Percentiles rank a stretch among this genome's conserved stretches.
These are phyloP conservation scores for Diaporthe sp. DNA, from an alignment of 2,329 filamentous ascomycete species.

Conservation along the genomic window DNA sequence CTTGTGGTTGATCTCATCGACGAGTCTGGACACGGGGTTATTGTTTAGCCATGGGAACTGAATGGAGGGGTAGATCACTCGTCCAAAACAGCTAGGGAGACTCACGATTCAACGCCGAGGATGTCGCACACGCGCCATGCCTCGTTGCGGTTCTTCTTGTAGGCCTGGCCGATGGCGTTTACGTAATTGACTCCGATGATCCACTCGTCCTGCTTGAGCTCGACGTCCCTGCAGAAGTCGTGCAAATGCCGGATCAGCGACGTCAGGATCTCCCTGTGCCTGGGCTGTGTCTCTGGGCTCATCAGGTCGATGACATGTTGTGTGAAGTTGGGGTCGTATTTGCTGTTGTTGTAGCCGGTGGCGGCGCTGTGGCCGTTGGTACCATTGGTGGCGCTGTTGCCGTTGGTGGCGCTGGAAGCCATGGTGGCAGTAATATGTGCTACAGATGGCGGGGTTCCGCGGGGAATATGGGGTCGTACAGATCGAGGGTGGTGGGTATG, in stretches of 20 bases:
- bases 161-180: constrained; percentile 73
- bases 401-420: constrained; percentile 20
- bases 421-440: constrained; percentile 7
- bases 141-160: constrained; percentile 71
- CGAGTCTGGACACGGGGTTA: constrained; percentile 50
- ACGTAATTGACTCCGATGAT: constrained; percentile 69
- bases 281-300: constrained; percentile 70
- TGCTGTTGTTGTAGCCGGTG: constrained; percentile 31
- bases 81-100: constrained; percentile 1
- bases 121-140: constrained; percentile 74
- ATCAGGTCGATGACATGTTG: constrained; percentile 71
- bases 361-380: constrained; percentile 31
- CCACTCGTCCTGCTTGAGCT: constrained; percentile 75
- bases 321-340: constrained; percentile 63
- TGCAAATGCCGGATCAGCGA: constrained; percentile 72
- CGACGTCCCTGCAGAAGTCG: constrained; percentile 74
- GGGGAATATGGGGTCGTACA: not conserved
- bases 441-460: constrained; percentile 14
- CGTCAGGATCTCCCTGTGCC: constrained; percentile 67
- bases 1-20: constrained; percentile 76
- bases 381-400: constrained; percentile 6
- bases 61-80: not conserved
- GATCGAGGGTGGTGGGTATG: not conserved
- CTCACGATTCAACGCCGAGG: constrained; percentile 69
- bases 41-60: not conserved